phyloP scores from a whole-genome alignment of 2,329 filamentous ascomycete species.

The Chaetomium strumarium region DNA sequence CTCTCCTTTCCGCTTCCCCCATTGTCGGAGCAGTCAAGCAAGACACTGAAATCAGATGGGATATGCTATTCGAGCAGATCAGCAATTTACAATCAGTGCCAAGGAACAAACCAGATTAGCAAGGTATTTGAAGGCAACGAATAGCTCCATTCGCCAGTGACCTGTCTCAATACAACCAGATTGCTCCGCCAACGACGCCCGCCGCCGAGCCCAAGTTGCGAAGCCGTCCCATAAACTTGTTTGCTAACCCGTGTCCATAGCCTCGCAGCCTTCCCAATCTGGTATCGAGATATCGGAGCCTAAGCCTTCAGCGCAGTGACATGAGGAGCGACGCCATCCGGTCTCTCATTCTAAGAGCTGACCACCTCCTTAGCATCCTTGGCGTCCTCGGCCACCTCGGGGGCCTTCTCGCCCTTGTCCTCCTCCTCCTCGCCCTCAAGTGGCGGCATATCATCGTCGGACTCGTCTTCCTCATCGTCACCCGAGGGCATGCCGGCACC shows the following conservation, averaged over 20 bases:
- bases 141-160: constrained; percentile 13
- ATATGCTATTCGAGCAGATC: neutral
- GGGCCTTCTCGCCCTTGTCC: constrained; percentile 37
- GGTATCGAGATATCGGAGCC: neutral
- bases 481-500: constrained; percentile 43
- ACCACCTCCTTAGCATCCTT: constrained; percentile 28
- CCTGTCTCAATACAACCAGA: constrained; percentile 15
- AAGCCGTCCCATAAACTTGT: constrained; percentile 1
- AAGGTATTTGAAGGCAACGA: neutral
- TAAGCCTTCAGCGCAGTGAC: neutral
- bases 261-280: neutral
- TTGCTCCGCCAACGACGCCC: constrained; percentile 9
- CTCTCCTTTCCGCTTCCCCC: neutral
- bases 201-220: neutral
- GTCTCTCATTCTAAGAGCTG: neutral
- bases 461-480: constrained; percentile 50
- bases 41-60: neutral
- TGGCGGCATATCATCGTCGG: constrained; percentile 79
- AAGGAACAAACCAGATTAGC: neutral
- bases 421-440: constrained; percentile 59
- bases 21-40: neutral
- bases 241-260: constrained; percentile 2
- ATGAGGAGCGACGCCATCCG: neutral
- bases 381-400: constrained; percentile 33
- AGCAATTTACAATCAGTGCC: neutral